Base-by-base conservation (phyloP, 73 alveolate genomes). In the Tetrahymena elliotti region DNA sequence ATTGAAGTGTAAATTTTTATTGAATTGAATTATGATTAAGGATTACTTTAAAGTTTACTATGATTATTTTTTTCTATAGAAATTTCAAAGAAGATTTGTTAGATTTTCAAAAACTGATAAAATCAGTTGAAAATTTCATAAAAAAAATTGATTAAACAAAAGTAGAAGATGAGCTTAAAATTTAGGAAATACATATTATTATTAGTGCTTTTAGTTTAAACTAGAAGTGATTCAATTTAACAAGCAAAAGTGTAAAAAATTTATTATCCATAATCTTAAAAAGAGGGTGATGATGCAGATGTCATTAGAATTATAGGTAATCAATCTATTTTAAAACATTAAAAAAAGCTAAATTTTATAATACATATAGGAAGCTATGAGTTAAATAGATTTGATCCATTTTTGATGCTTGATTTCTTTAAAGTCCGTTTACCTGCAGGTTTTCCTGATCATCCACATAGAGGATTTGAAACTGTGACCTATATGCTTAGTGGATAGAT, bases 401-500 rank as follows among this genome's bases (percentile, higher is more conserved):
- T 97, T 96, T 93, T 97, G 40, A 95, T 96, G 98, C 95, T 97
- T 10, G 98, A 96, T 83, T 53, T 34, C 47, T 97, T 94, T 95
- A 96, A 93, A 31, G 99, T 93, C 34, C 53, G 92, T 16, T 93
- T 95, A 53, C 98, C 98, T 83, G 97, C 95, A 7, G 99, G 99
- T 40, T 98, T 98, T 96, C 99, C 99, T 33, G 98, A 97, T 93
- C 99, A 98, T 93, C 99, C 99, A 12, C 99, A 98, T 52, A 94
- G 99, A 83, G 99, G 99, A 53, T 97, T 98, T 93, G 99, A 98
- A 97, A 98, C 99, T 13, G 98, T 98, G 92, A 96, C 99, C 4
- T 97, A 97, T 94, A 96, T 97, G 97, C 47, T 96, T 15, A 83
- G 94, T 33, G 99, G 99, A 31, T 96, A 94, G 93, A 39, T 97